A percentile compares a stretch with the other conserved stretches of the same genome.
phyloP scores from a whole-genome alignment of 306 rosid genomes.

The Hylodesmum podocarpum region DNA sequence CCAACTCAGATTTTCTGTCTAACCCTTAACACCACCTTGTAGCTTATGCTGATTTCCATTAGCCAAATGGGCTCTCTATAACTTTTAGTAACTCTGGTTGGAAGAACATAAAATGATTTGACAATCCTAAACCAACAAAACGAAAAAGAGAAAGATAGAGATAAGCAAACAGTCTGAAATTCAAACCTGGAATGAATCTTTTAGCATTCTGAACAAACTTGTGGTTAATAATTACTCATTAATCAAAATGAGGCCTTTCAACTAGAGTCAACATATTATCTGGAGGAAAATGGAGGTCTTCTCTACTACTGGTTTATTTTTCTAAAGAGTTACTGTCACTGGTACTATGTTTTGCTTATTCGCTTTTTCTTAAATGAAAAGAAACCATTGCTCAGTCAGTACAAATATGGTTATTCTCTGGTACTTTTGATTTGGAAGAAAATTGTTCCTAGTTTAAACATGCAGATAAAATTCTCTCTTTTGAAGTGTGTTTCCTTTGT shows the following conservation, averaged over 20 bases:
- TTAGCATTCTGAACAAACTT: constrained; percentile 15
- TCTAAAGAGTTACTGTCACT: neutral
- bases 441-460: constrained; percentile 16
- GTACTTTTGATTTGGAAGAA: constrained; percentile 26
- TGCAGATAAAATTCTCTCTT: neutral
- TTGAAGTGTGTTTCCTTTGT: neutral
- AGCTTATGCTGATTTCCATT: constrained; percentile 30
- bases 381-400: constrained; percentile 21
- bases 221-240: constrained; percentile 6
- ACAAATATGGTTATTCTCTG: too few species aligned
- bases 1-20: constrained; percentile 23
- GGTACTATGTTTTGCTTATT: neutral
- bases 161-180: neutral
- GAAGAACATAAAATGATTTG: constrained; percentile 17
- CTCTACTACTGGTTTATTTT: neutral
- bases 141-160: neutral
- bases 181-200: constrained; percentile 20
- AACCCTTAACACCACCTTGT: constrained; percentile 24
- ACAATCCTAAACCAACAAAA: neutral
- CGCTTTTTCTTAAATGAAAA: neutral
- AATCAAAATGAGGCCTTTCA: constrained; percentile 14
- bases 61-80: constrained; percentile 23
- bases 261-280: constrained; percentile 17
- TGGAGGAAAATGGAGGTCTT: constrained; percentile 18
- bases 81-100: constrained; percentile 13